Percentiles rank a stretch among this genome's conserved stretches.
phyloP scores from a whole-genome alignment of 2,329 filamentous ascomycete species.

The Eutypella sp. region DNA sequence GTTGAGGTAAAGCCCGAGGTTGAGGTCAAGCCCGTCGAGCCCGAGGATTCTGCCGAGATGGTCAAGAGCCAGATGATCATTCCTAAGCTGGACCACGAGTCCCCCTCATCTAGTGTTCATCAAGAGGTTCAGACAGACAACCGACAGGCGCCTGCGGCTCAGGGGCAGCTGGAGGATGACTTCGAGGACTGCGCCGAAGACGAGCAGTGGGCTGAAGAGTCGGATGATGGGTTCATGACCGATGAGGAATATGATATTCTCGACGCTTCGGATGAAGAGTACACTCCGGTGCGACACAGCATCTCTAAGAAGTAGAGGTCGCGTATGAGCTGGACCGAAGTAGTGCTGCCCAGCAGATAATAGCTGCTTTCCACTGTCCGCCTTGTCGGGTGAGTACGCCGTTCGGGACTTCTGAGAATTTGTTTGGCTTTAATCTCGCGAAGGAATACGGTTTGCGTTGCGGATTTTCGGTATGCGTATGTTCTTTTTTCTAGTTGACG shows the following conservation, averaged over 20 bases:
- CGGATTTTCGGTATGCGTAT: no score
- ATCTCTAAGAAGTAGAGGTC: slow-evolving; percentile 22
- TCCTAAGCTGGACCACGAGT: slow-evolving; percentile 93
- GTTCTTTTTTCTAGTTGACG: no score
- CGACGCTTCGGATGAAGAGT: slow-evolving; percentile 90
- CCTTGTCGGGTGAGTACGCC: no score
- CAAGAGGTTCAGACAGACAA: slow-evolving; percentile 51
- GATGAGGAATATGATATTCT: slow-evolving; percentile 98
- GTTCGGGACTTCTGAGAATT: no score
- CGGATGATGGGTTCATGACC: slow-evolving; percentile 77
- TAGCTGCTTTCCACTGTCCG: no score
- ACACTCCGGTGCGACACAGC: slow-evolving; percentile 50
- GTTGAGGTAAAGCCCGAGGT: slow-evolving; percentile 39
- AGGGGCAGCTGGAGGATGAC: slow-evolving; percentile 40
- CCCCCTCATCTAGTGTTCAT: slow-evolving; percentile 74
- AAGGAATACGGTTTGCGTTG: no score
- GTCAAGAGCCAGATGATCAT: slow-evolving; percentile 79
- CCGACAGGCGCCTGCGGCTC: slow-evolving; percentile 25
- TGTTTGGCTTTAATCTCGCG: no score
- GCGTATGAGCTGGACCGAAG: no score
- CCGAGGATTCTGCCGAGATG: slow-evolving; percentile 12
- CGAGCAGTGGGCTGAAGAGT: slow-evolving; percentile 59
- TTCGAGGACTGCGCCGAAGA: slow-evolving; percentile 49
- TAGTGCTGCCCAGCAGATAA: no score
- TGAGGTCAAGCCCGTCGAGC: slow-evolving; percentile 13